Percentiles rank a stretch among this genome's conserved stretches.
Evolutionary conservation across 78 protist species (phyloP).

Genomic region (Dictyostelium capitatum): DNA sequence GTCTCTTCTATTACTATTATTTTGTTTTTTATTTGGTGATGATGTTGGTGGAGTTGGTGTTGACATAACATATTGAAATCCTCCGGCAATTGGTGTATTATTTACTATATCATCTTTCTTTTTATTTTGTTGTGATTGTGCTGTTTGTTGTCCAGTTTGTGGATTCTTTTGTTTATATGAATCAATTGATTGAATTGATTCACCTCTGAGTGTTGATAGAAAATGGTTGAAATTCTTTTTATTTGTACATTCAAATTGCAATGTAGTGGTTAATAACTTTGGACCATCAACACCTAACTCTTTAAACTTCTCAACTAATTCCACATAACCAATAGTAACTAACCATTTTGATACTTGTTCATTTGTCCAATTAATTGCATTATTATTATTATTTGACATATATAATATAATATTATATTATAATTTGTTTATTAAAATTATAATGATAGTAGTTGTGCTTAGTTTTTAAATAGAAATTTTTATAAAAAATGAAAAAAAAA

Average conservation of each 20-base stretch:
- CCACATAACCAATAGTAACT: neutral
- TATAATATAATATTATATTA: neutral
- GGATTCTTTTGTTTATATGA: no score
- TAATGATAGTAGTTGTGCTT: no score
- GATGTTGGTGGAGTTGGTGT: no score
- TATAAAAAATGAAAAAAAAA: no score
- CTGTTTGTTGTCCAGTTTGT: no score
- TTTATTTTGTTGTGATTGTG: no score
- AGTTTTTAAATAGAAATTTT: no score
- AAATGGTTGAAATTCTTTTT: neutral
- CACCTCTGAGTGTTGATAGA: neutral
- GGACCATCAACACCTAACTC: conserved; percentile 5
- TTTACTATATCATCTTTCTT: no score
- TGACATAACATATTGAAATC: no score
- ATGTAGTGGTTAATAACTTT: neutral
- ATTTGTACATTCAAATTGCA: neutral
- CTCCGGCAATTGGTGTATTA: no score
- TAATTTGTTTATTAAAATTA: no score
- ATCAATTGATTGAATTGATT: neutral
- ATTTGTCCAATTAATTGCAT: neutral
- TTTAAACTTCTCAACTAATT: neutral
- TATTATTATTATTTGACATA: neutral
- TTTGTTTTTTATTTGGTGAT: no score
- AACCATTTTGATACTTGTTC: conserved; percentile 2
- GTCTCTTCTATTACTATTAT: neutral